Percentiles rank a stretch among this genome's conserved stretches.
These are phyloP conservation scores for Trifolium subterraneum DNA, from an alignment of 306 rosid genomes.

Conservation along the genomic window DNA sequence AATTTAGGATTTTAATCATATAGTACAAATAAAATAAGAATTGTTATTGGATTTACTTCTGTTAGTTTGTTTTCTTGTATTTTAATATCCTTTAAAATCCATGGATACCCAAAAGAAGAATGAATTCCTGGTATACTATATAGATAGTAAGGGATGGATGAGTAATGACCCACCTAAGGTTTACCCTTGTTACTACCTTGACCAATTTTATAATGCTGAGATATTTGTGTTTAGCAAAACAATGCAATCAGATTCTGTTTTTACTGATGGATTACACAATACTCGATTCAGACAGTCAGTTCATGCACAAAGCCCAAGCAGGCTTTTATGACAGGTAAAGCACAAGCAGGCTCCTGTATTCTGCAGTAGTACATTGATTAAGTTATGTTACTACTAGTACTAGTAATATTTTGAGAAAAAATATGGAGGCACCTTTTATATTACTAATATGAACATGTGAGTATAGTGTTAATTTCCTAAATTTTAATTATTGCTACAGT, in stretches of 20 bases:
- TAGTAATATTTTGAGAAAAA: not conserved
- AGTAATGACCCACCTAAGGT: not conserved
- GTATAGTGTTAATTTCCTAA: not conserved
- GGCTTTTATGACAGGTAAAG: not conserved
- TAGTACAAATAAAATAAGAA: not conserved
- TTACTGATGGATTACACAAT: not conserved
- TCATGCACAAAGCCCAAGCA: slow-evolving; percentile 18
- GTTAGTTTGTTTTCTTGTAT: slow-evolving; percentile 5
- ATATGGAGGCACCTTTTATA: not conserved
- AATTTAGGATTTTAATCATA: slow-evolving; percentile 5
- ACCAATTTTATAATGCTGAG: slow-evolving; percentile 31
- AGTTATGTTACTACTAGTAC: not conserved
- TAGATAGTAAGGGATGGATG: not conserved
- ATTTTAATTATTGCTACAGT: not conserved
- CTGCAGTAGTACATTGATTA: slow-evolving; percentile 6
- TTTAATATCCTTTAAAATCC: not conserved
- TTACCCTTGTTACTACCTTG: not conserved
- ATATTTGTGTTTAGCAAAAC: slow-evolving; percentile 34
- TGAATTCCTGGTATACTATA: not conserved
- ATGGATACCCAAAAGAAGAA: slow-evolving; percentile 1
- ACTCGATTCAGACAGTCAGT: not conserved
- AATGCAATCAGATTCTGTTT: slow-evolving; percentile 19
- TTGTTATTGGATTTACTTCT: not conserved
- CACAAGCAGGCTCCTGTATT: slow-evolving; percentile 1
- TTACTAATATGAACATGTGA: not conserved